A percentile compares a stretch with the other conserved stretches of the same genome.
Conservation (phyloP, 495 filamentous ascomycete genomes). For the Cercophora samala region DNA sequence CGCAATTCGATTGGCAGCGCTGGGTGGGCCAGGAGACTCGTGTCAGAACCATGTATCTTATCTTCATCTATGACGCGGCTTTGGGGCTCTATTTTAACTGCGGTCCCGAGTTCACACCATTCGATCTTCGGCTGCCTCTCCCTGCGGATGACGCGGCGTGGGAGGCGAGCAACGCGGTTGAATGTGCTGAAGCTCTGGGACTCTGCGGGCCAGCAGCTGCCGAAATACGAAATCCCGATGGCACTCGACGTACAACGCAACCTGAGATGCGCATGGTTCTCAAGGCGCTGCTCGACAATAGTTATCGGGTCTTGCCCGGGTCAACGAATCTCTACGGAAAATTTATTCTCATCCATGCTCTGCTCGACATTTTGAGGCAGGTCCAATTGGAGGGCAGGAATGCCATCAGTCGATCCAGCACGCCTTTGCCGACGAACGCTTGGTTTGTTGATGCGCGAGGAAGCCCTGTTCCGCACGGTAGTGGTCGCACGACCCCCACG, state of each 20-base stretch:
- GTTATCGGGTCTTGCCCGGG: constrained; percentile 50
- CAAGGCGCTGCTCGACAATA: constrained; percentile 51
- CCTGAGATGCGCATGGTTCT: constrained; percentile 54
- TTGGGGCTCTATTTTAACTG: constrained; percentile 64
- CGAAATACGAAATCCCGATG: constrained; percentile 50
- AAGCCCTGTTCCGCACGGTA: constrained; percentile 37
- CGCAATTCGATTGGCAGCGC: constrained; percentile 53
- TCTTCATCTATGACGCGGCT: constrained; percentile 57
- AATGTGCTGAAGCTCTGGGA: constrained; percentile 60
- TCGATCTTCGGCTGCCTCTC: constrained; percentile 57
- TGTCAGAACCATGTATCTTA: constrained; percentile 56
- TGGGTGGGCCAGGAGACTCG: constrained; percentile 70
- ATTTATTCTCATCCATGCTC: constrained; percentile 64
- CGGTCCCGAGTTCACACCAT: constrained; percentile 52
- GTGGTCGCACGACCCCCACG: constrained; percentile 52
- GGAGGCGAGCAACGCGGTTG: constrained; percentile 52
- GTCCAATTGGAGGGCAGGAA: constrained; percentile 35
- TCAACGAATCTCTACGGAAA: constrained; percentile 65
- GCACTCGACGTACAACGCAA: constrained; percentile 56
- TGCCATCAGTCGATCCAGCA: constrained; percentile 37
- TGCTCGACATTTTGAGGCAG: constrained; percentile 53
- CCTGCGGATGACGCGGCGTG: constrained; percentile 66
- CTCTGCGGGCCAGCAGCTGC: constrained; percentile 48
- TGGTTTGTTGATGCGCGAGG: constrained; percentile 42
- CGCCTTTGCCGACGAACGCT: constrained; percentile 48